phyloP scores from a whole-genome alignment of 768 basidiomycete genomes.

The Chalciporus sphaerocephalus region DNA sequence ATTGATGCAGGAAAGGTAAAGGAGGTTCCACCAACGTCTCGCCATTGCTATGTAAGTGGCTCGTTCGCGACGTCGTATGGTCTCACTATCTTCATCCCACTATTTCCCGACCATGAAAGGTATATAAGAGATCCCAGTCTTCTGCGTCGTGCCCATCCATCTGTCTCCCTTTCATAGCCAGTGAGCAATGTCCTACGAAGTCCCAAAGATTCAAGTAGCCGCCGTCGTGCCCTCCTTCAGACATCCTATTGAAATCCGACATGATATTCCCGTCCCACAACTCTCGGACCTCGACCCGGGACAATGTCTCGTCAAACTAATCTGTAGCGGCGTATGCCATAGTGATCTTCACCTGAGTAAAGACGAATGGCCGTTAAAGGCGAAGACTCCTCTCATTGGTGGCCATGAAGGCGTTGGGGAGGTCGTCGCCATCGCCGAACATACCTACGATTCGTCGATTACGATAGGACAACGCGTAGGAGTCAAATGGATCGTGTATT shows the following conservation, averaged over 20 bases:
- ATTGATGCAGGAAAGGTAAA: too few relatives aligned
- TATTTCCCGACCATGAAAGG: too few relatives aligned
- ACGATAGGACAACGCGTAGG: conserved; percentile 81
- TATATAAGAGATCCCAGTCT: too few relatives aligned
- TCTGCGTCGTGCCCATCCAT: too few relatives aligned
- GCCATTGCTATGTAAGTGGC: too few relatives aligned
- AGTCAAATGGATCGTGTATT: conserved; percentile 76
- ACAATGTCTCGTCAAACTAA: conserved; percentile 73
- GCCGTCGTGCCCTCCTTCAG: conserved; percentile 34
- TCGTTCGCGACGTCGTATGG: too few relatives aligned
- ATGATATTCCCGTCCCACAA: conserved; percentile 53
- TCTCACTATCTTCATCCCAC: too few relatives aligned
- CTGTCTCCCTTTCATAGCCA: too few relatives aligned
- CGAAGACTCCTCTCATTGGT: conserved; percentile 64
- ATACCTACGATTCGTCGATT: conserved; percentile 56
- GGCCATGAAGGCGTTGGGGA: conserved; percentile 84
- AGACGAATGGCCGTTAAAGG: conserved; percentile 78
- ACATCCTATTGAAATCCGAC: conserved; percentile 30
- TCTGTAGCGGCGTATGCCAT: conserved; percentile 79
- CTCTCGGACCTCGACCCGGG: conserved; percentile 56
- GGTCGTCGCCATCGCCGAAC: conserved; percentile 72
- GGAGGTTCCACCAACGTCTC: too few relatives aligned
- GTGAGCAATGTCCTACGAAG: conserved; percentile 18
- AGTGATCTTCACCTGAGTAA: conserved; percentile 74
- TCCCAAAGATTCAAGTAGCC: conserved; percentile 42